Base-by-base conservation (phyloP, 1,284 basidiomycete genomes). In the Moniliophthora roreri region DNA sequence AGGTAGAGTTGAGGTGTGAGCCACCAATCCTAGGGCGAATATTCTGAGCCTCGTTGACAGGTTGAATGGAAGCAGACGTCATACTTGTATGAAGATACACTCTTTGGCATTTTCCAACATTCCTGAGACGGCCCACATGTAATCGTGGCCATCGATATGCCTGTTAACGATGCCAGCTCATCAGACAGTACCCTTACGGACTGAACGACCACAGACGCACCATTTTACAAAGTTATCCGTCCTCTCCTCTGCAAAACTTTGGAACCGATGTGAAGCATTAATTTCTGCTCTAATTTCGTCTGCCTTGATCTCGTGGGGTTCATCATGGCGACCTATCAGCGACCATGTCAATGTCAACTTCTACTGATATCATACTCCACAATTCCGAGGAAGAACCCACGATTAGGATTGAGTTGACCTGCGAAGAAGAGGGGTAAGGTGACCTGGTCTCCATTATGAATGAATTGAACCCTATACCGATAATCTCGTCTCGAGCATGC, bases 111-210 rank as follows among this genome's bases (percentile, higher is more conserved):
- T 81, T 48, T 96, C 93, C 21, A 97, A 78, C 67, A 95, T 77
- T 71, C 95, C 93, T 2, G 91, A 93, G 28, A 96, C 68, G 0
- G 95, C 94, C 81, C 89, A 96, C 79, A 97, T 91, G 69, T 95
- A 97, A 72, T 97, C 92, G 55, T 93, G 89, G 0, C 93, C 93
- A 63, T 95, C 93, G 48, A 95, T 80, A 64, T 93, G 91, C 87
- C 88, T 89, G 51, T 42, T 11, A 44, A 16, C 46, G 24, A 37
- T 23, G 24, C 16, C 44, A 32, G 11, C 23, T 46, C 15, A 9
- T 28, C 42, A 28, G 39, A 46, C 18, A 51, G 46, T 49, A 38
- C 21, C 10, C 10, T 23, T 21, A 36, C 23, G 40, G 16, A 8
- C 4, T n/a, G 8, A 35, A 3, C 23, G 40, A 7, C 23, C 15